These are phyloP conservation scores for Aspergillus sclerotialis DNA, from an alignment of 2,329 filamentous ascomycete species.

Conservation along the genomic window DNA sequence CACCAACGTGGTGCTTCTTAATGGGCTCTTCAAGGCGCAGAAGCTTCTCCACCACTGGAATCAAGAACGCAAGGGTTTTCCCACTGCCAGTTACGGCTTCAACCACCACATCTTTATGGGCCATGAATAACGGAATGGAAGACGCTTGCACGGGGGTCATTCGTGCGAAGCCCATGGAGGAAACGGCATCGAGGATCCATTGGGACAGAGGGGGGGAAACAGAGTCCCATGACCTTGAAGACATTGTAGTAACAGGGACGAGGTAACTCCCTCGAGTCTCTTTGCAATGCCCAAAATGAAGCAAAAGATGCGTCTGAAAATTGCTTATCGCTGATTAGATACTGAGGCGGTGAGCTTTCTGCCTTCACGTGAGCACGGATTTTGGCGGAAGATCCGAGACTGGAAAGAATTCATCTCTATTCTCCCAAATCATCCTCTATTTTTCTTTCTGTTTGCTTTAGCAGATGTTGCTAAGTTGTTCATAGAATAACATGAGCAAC, in stretches of 20 bases:
- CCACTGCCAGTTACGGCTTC: constrained; percentile 89
- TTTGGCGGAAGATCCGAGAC: constrained; percentile 7
- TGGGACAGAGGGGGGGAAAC: constrained; percentile 64
- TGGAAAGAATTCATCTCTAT: not conserved
- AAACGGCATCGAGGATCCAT: constrained; percentile 81
- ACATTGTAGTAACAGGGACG: constrained; percentile 32
- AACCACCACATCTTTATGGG: constrained; percentile 86
- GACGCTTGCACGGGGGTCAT: constrained; percentile 96
- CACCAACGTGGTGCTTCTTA: constrained; percentile 83
- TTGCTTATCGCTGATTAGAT: constrained; percentile 22
- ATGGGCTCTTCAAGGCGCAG: constrained; percentile 72
- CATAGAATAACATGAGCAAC: too few relatives aligned
- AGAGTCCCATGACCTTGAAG: constrained; percentile 58
- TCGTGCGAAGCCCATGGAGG: constrained; percentile 74
- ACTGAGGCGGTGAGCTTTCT: constrained; percentile 20
- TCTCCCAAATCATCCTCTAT: not conserved
- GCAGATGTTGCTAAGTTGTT: not conserved
- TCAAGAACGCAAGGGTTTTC: constrained; percentile 79
- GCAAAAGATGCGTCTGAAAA: constrained; percentile 21
- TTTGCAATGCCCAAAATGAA: constrained; percentile 5
- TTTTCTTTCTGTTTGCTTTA: not conserved
- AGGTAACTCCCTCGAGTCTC: constrained; percentile 7
- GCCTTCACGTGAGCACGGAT: constrained; percentile 12
- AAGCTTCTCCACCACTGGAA: constrained; percentile 76
- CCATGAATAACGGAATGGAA: constrained; percentile 79